Evolutionary conservation across 257 asterid genomes (phyloP).

Genomic region (Fraxinus excelsior): DNA sequence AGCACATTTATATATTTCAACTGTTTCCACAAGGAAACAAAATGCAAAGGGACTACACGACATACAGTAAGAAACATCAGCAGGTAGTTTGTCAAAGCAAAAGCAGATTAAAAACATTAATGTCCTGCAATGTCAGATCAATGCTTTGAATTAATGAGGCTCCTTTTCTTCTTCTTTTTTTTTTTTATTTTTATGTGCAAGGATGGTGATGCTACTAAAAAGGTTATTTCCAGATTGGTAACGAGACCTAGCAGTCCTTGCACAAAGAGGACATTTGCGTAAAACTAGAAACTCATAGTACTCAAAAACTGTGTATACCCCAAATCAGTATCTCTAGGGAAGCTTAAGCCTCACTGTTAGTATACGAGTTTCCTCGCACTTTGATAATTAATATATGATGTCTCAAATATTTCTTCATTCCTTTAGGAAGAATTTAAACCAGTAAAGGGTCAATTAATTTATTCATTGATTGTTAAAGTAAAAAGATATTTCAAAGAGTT

Average conservation of each 20-base stretch:
- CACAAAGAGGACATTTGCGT: neutral
- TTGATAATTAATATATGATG: too few relatives aligned
- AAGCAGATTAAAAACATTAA: neutral
- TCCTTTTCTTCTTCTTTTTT: neutral
- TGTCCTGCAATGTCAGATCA: neutral
- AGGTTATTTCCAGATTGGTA: neutral
- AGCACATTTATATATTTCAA: constrained; percentile 18
- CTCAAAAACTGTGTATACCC: neutral
- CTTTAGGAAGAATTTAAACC: neutral
- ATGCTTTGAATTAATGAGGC: neutral
- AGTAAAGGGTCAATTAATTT: neutral
- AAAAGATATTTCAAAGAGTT: neutral
- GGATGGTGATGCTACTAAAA: neutral
- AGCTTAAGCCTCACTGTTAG: neutral
- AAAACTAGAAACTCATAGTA: neutral
- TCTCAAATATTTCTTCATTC: neutral
- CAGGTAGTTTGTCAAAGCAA: constrained; percentile 4
- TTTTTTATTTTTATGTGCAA: neutral
- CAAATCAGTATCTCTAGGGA: neutral
- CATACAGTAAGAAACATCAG: constrained; percentile 9
- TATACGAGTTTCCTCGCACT: neutral
- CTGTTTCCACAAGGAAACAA: constrained; percentile 15
- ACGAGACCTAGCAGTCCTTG: neutral
- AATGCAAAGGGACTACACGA: neutral
- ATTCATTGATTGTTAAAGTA: neutral